Evolutionary conservation across 2,329 filamentous ascomycete species (phyloP), one percentile per base, ranked within the genome.

Genomic region (Xylariaceae sp.): DNA sequence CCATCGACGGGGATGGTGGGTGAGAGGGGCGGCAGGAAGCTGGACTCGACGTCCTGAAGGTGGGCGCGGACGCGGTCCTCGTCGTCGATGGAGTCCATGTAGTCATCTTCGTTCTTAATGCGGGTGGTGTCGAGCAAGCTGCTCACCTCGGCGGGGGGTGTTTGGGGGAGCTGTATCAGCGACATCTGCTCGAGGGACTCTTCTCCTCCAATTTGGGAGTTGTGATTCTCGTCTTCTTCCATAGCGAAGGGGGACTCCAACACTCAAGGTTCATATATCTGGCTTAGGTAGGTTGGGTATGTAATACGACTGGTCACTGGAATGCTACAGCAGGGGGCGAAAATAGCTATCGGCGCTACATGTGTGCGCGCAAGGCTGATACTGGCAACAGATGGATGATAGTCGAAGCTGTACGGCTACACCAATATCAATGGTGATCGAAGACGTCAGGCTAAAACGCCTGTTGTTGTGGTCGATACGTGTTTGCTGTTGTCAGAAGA

Each of bases 31-130:
- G 80, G 78, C 49, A 84, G 65, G 62, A 87, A 87, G 69, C 83
- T 87, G 33, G 83, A 86, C 63, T 87, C 84, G 56, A 86, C 76
- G 61, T 87, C 83, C 60, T 80, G 75, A 17, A 87, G 67, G 62
- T 86, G 82, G 50, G 77, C 75, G 55, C 76, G 73, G 17, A 84
- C 74, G 41, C 75, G 75, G 43, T 77, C 74, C 58, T 68, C 66
- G 39, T 83, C 80, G 41, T 76, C 76, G 40, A 81, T 65, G 3
- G 78, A 79, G 49, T 82, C 77, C 48, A 75, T 70, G 44, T 71
- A 71, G 34, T 66, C 64, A 47, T 71, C 65, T 45, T 64, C 63
- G 36, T 69, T 58, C 19, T 67, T 61, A 45, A 67, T 22, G 14
- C 50, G 55, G 6, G 64, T 64, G n/a, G 58, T 60, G 22, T 68